Conservation (phyloP, 179 eudicot species). For the Heliamphora pulchella region DNA sequence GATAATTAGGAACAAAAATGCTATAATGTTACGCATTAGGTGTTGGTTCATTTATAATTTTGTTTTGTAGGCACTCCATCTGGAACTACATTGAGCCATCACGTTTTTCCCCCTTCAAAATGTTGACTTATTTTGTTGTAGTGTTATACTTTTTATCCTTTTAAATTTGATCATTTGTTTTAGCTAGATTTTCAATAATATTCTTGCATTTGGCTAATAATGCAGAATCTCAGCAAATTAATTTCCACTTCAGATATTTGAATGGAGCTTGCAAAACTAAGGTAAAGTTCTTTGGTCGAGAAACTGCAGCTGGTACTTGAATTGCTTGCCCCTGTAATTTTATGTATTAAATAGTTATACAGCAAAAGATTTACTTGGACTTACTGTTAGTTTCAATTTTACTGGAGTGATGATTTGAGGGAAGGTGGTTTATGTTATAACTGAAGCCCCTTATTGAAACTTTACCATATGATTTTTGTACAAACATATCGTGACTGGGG, state of each 20-base stretch:
- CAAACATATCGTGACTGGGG: neutral
- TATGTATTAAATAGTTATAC: neutral
- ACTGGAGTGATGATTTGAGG: neutral
- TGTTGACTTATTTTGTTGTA: too few relatives aligned
- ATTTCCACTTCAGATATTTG: constrained; percentile 21
- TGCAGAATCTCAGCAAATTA: constrained; percentile 19
- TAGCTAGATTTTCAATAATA: neutral
- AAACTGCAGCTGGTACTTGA: constrained; percentile 74
- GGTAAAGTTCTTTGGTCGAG: too few relatives aligned
- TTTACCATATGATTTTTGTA: neutral
- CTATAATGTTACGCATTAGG: too few relatives aligned
- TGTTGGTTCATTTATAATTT: too few relatives aligned
- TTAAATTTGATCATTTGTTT: neutral
- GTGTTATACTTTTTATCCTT: neutral
- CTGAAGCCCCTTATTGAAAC: neutral
- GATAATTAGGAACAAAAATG: too few relatives aligned
- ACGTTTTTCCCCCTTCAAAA: too few relatives aligned
- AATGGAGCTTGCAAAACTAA: too few relatives aligned
- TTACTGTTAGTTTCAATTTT: neutral
- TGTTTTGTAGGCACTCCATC: too few relatives aligned
- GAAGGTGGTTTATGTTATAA: neutral
- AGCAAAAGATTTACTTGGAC: neutral
- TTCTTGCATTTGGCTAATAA: neutral
- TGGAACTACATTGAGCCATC: too few relatives aligned
- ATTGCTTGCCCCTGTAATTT: constrained; percentile 6